These are phyloP conservation scores for Rhazya stricta DNA, from an alignment of 257 asterid genomes.

Conservation along the genomic window DNA sequence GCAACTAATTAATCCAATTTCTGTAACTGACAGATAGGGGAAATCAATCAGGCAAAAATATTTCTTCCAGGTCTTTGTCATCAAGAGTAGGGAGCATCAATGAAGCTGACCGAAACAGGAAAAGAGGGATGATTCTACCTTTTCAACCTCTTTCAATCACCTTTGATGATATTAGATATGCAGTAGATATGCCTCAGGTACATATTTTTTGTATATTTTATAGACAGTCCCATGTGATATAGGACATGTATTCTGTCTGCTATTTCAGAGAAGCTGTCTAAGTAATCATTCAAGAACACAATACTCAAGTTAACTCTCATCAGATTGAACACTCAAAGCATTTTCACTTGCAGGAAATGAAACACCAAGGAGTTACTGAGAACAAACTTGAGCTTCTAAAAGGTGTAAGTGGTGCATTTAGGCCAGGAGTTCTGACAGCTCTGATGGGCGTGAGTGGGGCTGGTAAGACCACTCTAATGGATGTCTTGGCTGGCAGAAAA, in stretches of 20 bases:
- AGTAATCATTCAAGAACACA: background rate
- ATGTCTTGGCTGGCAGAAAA: slow-evolving; percentile 25
- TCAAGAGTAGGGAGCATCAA: slow-evolving; percentile 5
- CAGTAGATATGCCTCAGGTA: slow-evolving; percentile 89
- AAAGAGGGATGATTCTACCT: slow-evolving; percentile 87
- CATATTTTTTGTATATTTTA: background rate
- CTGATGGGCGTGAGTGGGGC: slow-evolving; percentile 28
- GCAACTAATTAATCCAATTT: background rate
- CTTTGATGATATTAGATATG: slow-evolving; percentile 68
- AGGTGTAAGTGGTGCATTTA: slow-evolving; percentile 27
- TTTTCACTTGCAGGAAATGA: slow-evolving; percentile 20
- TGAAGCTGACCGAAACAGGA: slow-evolving; percentile 34
- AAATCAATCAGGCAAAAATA: slow-evolving; percentile 12
- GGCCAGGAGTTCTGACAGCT: slow-evolving; percentile 29
- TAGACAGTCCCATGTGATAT: background rate
- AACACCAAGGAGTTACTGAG: slow-evolving; percentile 20
- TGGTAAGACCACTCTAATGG: slow-evolving; percentile 27
- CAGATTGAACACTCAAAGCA: background rate
- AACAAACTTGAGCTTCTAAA: slow-evolving; percentile 16
- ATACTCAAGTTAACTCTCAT: too few species aligned
- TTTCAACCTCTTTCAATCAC: slow-evolving; percentile 81
- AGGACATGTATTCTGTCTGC: background rate
- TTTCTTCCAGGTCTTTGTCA: slow-evolving; percentile 15
- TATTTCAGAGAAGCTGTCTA: background rate
- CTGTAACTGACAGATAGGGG: background rate